Evolutionary conservation across 2,329 filamentous ascomycete species (phyloP), one percentile per base, ranked within the genome.

Genomic region (Diaporthe vexans): DNA sequence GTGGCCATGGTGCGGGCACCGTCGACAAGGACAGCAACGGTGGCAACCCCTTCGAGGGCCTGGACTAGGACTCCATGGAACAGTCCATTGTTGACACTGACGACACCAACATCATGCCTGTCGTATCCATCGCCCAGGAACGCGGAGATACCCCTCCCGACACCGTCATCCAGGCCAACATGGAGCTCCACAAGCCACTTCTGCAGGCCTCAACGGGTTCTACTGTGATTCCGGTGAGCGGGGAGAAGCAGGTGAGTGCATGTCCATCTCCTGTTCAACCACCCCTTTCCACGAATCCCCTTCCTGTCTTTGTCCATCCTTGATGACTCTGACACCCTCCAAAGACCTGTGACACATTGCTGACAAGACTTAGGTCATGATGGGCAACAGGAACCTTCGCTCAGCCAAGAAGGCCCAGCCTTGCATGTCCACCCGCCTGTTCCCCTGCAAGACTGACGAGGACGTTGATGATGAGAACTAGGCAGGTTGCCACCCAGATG

Each of bases 171-270:
- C 35, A 17, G 29, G 57, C 51, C 57, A 19, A 35, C 13, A 24
- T 48, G 58, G 70, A 72, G 46, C 56, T 72, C 17, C 26, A 72
- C 24, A 63, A 46, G 48, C 70, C 70, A 63, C 35, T 56, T 52
- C 70, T 72, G 40, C 57, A 72, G 70, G 57, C 70, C 35, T 72
- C 57, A 52, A 59, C 59, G 70, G 70, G 70, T 72, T 72, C 54
- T 72, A 72, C 70, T 51, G 37, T 63, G 54, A 63, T 56, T 24
- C 70, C 70, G 52, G 11, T 72, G 70, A 58, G 3, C 70, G 33
- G 24, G 13, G 58, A 63, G 17, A 33, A 59, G 24, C 57, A 63
- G 57, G 51, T 54, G n/a, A 48, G 37, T 43, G 3, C 21, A 40
- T 51, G 1, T n/a, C 26, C 21, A 8, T 1, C 54, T n/a, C n/a